Percentiles rank a stretch among this genome's conserved stretches.
Conservation (phyloP, 78 protist species). For the Ministeria vibrans region DNA sequence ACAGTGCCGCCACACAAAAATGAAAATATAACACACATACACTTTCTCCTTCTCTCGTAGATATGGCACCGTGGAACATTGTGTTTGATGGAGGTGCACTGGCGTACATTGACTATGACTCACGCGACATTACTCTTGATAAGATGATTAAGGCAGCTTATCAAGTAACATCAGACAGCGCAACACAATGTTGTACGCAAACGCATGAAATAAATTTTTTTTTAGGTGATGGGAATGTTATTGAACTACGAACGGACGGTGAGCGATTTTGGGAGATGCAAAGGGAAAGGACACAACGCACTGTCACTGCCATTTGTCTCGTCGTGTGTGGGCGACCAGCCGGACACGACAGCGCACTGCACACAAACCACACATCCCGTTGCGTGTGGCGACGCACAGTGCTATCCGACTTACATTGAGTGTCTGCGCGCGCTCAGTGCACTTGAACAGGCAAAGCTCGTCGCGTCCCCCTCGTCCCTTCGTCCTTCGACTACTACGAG, state of each 20-base stretch:
- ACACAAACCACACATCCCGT: not conserved
- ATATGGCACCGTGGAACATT: slow-evolving; percentile 21
- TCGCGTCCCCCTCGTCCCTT: no score
- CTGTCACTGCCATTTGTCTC: not conserved
- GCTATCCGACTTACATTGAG: not conserved
- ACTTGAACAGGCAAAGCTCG: no score
- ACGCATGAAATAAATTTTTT: not conserved
- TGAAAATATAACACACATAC: no score
- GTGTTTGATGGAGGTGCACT: not conserved
- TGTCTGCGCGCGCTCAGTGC: not conserved
- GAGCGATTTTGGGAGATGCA: slow-evolving; percentile 5
- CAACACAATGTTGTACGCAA: not conserved
- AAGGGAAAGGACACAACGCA: not conserved
- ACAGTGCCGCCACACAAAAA: no score
- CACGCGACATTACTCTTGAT: not conserved
- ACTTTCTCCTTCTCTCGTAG: no score
- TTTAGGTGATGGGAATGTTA: not conserved
- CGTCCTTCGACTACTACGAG: no score
- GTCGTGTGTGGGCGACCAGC: not conserved
- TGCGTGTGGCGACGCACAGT: not conserved
- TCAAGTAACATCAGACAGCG: not conserved
- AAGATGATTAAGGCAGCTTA: not conserved
- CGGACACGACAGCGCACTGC: not conserved
- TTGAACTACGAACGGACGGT: slow-evolving; percentile 11
- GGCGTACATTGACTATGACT: slow-evolving; percentile 10